These are phyloP conservation scores for Camellia sinensis DNA, from an alignment of 148 eudicot genomes.

Conservation along the genomic window DNA sequence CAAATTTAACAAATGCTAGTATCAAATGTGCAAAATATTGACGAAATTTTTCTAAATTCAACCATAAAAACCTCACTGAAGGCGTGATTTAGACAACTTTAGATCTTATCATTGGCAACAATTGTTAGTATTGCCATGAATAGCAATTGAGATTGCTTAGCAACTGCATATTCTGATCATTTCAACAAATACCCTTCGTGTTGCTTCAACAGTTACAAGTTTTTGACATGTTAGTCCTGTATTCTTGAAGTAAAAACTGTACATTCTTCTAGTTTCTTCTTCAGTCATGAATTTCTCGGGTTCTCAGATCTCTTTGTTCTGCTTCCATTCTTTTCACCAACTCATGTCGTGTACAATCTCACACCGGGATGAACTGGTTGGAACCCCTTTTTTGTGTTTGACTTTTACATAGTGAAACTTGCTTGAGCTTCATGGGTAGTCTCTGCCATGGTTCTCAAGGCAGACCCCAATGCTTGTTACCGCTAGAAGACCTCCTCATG, in stretches of 20 bases:
- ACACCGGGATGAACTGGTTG: not conserved
- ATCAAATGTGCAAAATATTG: too few relatives aligned
- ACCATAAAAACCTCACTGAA: too few relatives aligned
- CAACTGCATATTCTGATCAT: not conserved
- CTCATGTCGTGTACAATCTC: slow-evolving; percentile 2
- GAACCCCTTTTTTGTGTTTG: not conserved
- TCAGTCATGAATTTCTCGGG: not conserved
- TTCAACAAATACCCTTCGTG: not conserved
- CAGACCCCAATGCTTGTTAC: slow-evolving; percentile 13
- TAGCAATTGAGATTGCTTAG: not conserved
- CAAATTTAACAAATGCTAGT: too few relatives aligned
- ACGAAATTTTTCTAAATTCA: too few relatives aligned
- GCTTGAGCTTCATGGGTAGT: not conserved
- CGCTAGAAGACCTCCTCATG: slow-evolving; percentile 51
- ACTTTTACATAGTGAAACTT: not conserved
- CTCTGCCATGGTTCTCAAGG: not conserved
- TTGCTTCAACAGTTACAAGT: not conserved
- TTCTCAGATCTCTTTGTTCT: too few relatives aligned
- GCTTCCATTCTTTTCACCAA: not conserved
- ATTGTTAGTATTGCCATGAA: too few relatives aligned
- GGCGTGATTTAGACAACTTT: too few relatives aligned
- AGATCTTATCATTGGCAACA: too few relatives aligned
- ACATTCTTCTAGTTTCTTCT: not conserved
- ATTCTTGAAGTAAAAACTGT: not conserved
- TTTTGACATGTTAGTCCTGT: not conserved